Evolutionary conservation across 257 asterid species (phyloP).

Genomic region (Haberlea rhodopensis): DNA sequence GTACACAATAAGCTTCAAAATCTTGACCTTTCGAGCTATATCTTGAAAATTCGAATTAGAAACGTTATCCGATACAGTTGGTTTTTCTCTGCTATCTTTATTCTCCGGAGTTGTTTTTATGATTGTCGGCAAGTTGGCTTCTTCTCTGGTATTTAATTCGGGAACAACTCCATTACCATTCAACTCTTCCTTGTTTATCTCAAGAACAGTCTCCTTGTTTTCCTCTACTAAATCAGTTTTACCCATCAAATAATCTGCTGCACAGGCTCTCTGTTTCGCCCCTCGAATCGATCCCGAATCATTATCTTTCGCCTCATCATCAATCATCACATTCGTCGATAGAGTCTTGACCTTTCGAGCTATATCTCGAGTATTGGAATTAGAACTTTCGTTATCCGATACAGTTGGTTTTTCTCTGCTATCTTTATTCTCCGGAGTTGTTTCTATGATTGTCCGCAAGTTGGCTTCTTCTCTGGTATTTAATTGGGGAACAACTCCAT

Average conservation of each 20-base stretch:
- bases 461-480: constrained; percentile 21
- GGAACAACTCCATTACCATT: constrained; percentile 5
- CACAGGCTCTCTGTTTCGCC: not conserved
- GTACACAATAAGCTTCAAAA: constrained; percentile 4
- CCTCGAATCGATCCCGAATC: not conserved
- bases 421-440: constrained; percentile 18
- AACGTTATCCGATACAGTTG: constrained; percentile 21
- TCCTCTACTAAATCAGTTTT: not conserved
- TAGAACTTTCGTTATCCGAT: constrained; percentile 22
- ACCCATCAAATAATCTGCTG: not conserved
- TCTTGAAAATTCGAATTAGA: constrained; percentile 19
- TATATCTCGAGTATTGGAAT: constrained; percentile 19
- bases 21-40: constrained; percentile 33
- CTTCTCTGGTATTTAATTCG: constrained; percentile 25
- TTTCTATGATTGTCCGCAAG: constrained; percentile 13
- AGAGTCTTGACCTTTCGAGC: constrained; percentile 33
- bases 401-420: constrained; percentile 13
- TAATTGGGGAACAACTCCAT: constrained; percentile 11
- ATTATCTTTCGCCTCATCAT: constrained; percentile 17
- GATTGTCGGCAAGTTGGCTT: not conserved
- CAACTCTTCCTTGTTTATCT: constrained; percentile 28
- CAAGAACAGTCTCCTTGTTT: constrained; percentile 7
- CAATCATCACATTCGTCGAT: not conserved
- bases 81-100: constrained; percentile 15
- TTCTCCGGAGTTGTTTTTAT: constrained; percentile 23